Base-by-base conservation (phyloP, 2,329 filamentous ascomycete species). In the Fusarium sp. region DNA sequence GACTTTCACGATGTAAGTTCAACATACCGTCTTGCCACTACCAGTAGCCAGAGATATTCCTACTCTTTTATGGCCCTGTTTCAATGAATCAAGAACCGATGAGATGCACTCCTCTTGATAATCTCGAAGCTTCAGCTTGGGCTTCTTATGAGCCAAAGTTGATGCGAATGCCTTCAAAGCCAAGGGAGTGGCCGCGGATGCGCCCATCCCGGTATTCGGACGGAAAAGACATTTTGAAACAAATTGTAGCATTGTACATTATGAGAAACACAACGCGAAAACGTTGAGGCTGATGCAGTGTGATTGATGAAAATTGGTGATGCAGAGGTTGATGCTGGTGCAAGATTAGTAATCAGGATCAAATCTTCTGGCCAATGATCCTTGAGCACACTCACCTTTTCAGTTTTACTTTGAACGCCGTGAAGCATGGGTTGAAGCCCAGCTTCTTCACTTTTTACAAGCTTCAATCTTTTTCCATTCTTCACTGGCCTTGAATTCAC, bases 91-190 rank as follows among this genome's bases (percentile, higher is more conserved):
- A 2, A 97, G 84, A 4, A 98, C 93, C 0, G 95, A 92, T 78
- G 94, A 90, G 70, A 98, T 97, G 80, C 94, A 97, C 87, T 98
- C 95, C 85, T 97, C 92, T 81, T 98, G 95, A 80, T 98, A 98
- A 76, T 93, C 87, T 75, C 95, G 93, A 48, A 97, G 90, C 66
- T 88, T 88, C 64, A 96, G 72, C 63, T 83, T 83, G 34, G 72
- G 76, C 34, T 48, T 56, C 6, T 70, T 66, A 52, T 68, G 68
- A 65, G 68, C 43, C 30, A 73, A 23, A 10, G 76, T 64, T 18
- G 79, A 74, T 30, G 79, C 76, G 66, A 75, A 79, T 32, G 73
- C 69, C 67, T 71, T 78, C 62, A 70, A 71, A n/a, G 65, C 61
- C 54, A 48, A 39, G 37, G 59, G 52, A n/a, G 45, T 74, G 39